phyloP scores from a whole-genome alignment of 2,329 filamentous ascomycete species.

The Claviceps cyperi region DNA sequence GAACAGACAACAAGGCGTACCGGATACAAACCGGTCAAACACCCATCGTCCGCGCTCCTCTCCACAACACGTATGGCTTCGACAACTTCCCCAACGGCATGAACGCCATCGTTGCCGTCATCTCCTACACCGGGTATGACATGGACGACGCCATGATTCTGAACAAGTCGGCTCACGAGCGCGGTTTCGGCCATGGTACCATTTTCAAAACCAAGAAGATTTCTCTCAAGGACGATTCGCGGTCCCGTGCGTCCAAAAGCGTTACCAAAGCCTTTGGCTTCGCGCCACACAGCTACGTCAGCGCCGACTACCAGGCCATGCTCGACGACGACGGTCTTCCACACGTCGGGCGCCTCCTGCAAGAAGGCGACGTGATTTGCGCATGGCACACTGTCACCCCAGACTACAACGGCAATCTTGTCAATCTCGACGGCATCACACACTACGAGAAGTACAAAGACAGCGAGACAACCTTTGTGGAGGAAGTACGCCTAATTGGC shows the following conservation, averaged over 20 bases:
- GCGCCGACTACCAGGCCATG: conserved; percentile 52
- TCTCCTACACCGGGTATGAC: conserved; percentile 97
- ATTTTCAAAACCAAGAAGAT: conserved; percentile 97
- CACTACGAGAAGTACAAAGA: conserved; percentile 94
- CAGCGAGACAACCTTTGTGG: conserved; percentile 70
- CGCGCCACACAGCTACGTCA: conserved; percentile 60
- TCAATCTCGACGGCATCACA: conserved; percentile 76
- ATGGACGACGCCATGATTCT: conserved; percentile 99
- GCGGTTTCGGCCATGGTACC: conserved; percentile 87
- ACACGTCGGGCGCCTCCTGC: conserved; percentile 60
- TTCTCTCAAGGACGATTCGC: conserved; percentile 65
- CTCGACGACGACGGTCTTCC: conserved; percentile 84
- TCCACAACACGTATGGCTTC: conserved; percentile 91
- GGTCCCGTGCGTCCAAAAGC: conserved; percentile 49
- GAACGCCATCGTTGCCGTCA: conserved; percentile 92
- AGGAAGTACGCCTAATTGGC: conserved; percentile 84
- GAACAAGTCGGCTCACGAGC: conserved; percentile 92
- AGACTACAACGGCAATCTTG: conserved; percentile 61
- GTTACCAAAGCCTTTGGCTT: conserved; percentile 83
- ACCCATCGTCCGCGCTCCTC: conserved; percentile 76
- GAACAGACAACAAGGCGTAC: conserved; percentile 96
- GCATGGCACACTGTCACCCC: conserved; percentile 80
- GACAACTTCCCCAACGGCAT: conserved; percentile 97
- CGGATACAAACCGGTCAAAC: conserved; percentile 91
- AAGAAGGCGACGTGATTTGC: conserved; percentile 71